Percentiles rank a stretch among this genome's conserved stretches.
Conservation (phyloP, 441 rosid genomes). For the Daphne laureola region DNA sequence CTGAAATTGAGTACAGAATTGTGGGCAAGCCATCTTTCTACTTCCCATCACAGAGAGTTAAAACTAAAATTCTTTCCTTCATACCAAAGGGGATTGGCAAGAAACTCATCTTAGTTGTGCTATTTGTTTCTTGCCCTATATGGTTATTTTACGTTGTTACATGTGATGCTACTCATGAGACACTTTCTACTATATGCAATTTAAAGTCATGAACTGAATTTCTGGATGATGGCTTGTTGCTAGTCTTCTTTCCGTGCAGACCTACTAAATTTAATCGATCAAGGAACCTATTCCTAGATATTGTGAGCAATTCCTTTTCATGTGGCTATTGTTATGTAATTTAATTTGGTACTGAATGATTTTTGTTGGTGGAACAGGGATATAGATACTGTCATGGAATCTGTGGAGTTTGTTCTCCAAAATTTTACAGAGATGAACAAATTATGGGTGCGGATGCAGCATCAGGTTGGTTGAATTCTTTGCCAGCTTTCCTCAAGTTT, state of each 20-base stretch:
- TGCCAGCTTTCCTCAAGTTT: constrained; percentile 33
- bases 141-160: no score
- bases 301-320: neutral
- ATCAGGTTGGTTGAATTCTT: constrained; percentile 65
- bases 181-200: no score
- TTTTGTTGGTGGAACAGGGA: constrained; percentile 40
- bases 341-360: constrained; percentile 8
- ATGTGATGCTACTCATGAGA: neutral
- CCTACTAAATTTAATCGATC: neutral
- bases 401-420: constrained; percentile 71
- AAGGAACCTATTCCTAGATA: neutral
- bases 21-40: no score
- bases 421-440: constrained; percentile 87
- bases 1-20: no score
- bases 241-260: neutral
- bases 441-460: constrained; percentile 89
- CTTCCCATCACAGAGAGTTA: no score
- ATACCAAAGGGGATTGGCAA: no score
- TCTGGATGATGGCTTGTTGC: no score
- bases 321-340: neutral
- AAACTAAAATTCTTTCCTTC: no score
- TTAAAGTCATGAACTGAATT: no score
- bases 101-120: no score
- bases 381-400: constrained; percentile 64
- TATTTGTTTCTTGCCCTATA: neutral